phyloP scores from a whole-genome alignment of 2,329 filamentous ascomycete species.

The Fusarium incarnatum region DNA sequence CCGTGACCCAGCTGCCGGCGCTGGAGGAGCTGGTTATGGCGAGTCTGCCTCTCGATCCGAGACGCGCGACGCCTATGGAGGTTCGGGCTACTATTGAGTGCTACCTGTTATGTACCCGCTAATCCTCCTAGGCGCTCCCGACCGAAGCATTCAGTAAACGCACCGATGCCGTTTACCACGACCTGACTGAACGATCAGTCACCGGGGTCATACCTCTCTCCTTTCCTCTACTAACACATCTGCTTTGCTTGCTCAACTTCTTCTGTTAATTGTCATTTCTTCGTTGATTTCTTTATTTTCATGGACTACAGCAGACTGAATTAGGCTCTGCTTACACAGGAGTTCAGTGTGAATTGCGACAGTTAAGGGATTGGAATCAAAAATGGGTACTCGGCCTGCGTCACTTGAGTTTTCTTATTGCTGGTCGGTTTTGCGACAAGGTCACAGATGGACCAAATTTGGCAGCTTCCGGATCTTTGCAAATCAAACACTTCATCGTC shows the following conservation, averaged over 20 bases:
- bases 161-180: slow-evolving; percentile 23
- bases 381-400: slow-evolving; percentile 52
- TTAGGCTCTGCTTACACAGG: slow-evolving; percentile 51
- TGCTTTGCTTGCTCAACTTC: slow-evolving; percentile 46
- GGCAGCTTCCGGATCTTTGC: slow-evolving; percentile 55
- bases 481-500: slow-evolving; percentile 56
- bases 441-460: slow-evolving; percentile 54
- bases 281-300: slow-evolving; percentile 46
- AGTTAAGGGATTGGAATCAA: slow-evolving; percentile 52
- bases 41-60: slow-evolving; percentile 58
- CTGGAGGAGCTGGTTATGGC: slow-evolving; percentile 54
- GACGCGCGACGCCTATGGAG: slow-evolving; percentile 58
- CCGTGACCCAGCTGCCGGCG: slow-evolving; percentile 54
- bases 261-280: slow-evolving; percentile 43
- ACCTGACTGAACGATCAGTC: slow-evolving; percentile 33
- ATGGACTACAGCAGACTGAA: slow-evolving; percentile 48
- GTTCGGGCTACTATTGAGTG: slow-evolving; percentile 49
- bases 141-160: slow-evolving; percentile 46
- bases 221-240: slow-evolving; percentile 45
- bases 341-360: slow-evolving; percentile 54
- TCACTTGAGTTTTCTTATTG: slow-evolving; percentile 52
- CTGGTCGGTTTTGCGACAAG: slow-evolving; percentile 54
- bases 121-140: slow-evolving; percentile 49
- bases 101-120: slow-evolving; percentile 42
- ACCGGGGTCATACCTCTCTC: slow-evolving; percentile 40